Percentiles rank a stretch among this genome's conserved stretches.
These are phyloP conservation scores for Delphinella strobiligena DNA, from an alignment of 2,329 filamentous ascomycete species.

Conservation along the genomic window DNA sequence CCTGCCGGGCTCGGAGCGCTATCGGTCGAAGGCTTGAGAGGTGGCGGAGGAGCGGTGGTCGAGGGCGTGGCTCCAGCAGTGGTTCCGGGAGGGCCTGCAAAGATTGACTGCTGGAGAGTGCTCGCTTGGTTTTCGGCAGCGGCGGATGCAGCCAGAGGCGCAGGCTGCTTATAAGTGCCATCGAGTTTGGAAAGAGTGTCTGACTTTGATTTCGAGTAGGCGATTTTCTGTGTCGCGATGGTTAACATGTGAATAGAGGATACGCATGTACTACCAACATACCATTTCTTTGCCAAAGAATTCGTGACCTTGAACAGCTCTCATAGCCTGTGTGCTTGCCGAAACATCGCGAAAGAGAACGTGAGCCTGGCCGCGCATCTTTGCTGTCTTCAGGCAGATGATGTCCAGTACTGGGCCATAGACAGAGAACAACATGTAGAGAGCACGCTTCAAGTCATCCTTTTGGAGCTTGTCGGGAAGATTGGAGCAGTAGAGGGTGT, in stretches of 20 bases:
- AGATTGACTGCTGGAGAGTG: constrained; percentile 68
- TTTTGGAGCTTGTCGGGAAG: constrained; percentile 86
- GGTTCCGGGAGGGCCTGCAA: constrained; percentile 17
- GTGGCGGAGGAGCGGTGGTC: constrained; percentile 4
- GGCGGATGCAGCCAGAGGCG: constrained; percentile 16
- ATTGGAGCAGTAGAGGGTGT: constrained; percentile 78
- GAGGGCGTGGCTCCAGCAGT: constrained; percentile 1
- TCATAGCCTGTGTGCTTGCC: constrained; percentile 87
- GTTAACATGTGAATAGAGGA: no score
- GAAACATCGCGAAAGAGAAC: constrained; percentile 82
- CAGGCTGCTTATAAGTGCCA: constrained; percentile 69
- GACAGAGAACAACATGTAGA: constrained; percentile 90
- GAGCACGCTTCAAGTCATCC: constrained; percentile 67
- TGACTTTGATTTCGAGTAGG: constrained; percentile 83
- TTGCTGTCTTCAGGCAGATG: constrained; percentile 73
- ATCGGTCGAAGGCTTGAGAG: constrained; percentile 13
- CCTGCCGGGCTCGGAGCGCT: constrained; percentile 12
- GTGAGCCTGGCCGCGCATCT: constrained; percentile 95
- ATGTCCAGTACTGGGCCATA: constrained; percentile 89
- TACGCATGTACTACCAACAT: no score
- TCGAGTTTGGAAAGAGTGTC: constrained; percentile 83
- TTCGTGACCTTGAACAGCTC: constrained; percentile 70
- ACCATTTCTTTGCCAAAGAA: constrained; percentile 83
- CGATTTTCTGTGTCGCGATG: constrained; percentile 55
- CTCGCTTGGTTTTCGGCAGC: constrained; percentile 30